phyloP scores from a whole-genome alignment of 2,329 filamentous ascomycete genomes.

The Myriosclerotinia scirpicola region DNA sequence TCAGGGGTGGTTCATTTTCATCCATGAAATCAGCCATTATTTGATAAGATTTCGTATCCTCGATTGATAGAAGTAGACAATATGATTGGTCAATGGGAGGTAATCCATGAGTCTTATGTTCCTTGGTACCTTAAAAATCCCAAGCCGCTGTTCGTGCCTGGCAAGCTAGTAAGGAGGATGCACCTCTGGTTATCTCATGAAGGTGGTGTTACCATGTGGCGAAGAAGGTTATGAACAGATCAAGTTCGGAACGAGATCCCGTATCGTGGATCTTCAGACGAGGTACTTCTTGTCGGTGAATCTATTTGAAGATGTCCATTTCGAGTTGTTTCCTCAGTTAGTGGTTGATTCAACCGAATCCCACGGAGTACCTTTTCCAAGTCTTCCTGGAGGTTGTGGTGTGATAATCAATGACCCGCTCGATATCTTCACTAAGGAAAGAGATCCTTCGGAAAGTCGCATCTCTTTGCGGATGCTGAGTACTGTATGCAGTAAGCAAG shows the following conservation, averaged over 20 bases:
- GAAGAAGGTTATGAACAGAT: neutral
- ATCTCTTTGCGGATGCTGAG: neutral
- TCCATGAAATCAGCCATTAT: neutral
- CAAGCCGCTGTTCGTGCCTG: slow-evolving; percentile 6
- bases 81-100: neutral
- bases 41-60: neutral
- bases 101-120: neutral
- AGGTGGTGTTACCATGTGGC: slow-evolving; percentile 3
- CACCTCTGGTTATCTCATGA: neutral
- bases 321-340: too few species aligned
- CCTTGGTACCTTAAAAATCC: slow-evolving; percentile 3
- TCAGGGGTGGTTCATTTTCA: neutral
- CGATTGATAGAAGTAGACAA: neutral
- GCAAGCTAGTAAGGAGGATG: neutral
- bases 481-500: too few species aligned
- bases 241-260: neutral
- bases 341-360: neutral
- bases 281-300: neutral
- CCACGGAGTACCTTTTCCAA: too few species aligned
- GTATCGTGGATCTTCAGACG: too few species aligned
- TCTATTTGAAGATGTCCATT: neutral
- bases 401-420: neutral
- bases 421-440: neutral
- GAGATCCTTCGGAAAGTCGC: neutral
- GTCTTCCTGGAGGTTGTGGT: neutral